phyloP scores from a whole-genome alignment of 345 rosid species.

The Gossypium arboreum region DNA sequence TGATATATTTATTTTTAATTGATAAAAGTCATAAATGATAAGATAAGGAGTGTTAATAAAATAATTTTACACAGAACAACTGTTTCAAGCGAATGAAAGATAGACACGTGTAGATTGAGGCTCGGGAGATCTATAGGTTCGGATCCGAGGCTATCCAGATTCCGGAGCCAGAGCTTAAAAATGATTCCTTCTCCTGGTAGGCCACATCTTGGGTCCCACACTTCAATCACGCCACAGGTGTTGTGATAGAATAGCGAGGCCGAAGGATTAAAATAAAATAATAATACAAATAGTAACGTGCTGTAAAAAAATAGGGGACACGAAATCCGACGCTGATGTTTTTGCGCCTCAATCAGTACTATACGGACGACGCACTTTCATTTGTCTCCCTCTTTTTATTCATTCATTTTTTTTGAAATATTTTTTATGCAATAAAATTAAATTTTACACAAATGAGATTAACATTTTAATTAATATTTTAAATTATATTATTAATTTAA shows the following conservation, averaged over 20 bases:
- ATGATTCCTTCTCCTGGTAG: background rate
- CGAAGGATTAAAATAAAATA: background rate
- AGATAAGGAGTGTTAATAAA: too few relatives aligned
- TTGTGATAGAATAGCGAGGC: too few relatives aligned
- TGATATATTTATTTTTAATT: too few relatives aligned
- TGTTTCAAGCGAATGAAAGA: constrained; percentile 7
- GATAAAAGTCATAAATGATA: too few relatives aligned
- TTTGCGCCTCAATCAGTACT: constrained; percentile 2
- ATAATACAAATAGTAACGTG: background rate
- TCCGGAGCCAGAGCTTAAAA: constrained; percentile 1
- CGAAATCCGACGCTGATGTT: constrained; percentile 3
- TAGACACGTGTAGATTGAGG: constrained; percentile 16
- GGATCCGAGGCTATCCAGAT: constrained; percentile 13
- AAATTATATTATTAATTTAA: too few relatives aligned
- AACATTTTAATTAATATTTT: too few relatives aligned
- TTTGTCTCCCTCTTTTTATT: background rate
- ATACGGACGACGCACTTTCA: background rate
- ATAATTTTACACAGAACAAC: constrained; percentile 4
- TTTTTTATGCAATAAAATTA: too few relatives aligned
- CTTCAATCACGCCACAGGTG: constrained; percentile 1
- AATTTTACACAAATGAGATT: too few relatives aligned
- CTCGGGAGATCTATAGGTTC: constrained; percentile 27
- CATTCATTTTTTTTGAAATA: too few relatives aligned
- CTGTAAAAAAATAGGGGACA: background rate
- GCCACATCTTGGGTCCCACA: constrained; percentile 12